Conservation (phyloP, 352 stramenopile genomes). For the Globisporangium perplexum region DNA sequence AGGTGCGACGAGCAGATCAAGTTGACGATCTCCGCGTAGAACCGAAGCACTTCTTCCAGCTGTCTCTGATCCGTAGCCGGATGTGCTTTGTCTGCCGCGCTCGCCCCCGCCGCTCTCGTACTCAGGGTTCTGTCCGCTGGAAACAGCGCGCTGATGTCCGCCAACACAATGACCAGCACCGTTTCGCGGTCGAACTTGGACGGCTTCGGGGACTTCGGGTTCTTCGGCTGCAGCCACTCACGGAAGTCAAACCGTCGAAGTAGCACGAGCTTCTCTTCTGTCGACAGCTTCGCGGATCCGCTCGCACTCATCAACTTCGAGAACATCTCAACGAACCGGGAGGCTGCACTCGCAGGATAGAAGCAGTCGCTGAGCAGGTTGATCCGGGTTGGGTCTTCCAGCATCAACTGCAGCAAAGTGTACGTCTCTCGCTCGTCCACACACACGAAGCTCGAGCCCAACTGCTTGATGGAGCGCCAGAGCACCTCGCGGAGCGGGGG, state of each 20-base stretch:
- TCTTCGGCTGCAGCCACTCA: constrained; percentile 52
- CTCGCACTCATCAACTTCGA: constrained; percentile 79
- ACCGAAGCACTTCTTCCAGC: constrained; percentile 49
- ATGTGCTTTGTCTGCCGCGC: constrained; percentile 4
- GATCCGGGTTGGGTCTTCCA: constrained; percentile 78
- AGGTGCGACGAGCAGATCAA: constrained; percentile 61
- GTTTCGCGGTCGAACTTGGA: constrained; percentile 83
- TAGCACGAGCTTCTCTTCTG: constrained; percentile 65
- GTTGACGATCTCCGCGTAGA: constrained; percentile 69
- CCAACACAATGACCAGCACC: constrained; percentile 68
- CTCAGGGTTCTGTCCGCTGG: constrained; percentile 34
- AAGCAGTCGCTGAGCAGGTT: constrained; percentile 81
- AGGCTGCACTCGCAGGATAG: constrained; percentile 59
- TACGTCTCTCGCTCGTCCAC: constrained; percentile 80
- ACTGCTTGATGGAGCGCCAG: constrained; percentile 77
- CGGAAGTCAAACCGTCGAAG: constrained; percentile 75
- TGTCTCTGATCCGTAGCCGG: constrained; percentile 12
- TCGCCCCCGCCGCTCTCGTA: constrained; percentile 6
- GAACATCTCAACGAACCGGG: constrained; percentile 85
- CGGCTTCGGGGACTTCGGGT: constrained; percentile 19
- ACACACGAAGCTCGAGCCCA: constrained; percentile 74
- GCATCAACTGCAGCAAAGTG: constrained; percentile 76
- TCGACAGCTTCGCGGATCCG: constrained; percentile 56
- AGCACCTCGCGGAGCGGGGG: constrained; percentile 75
- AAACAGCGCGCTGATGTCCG: constrained; percentile 57